Evolutionary conservation across 495 filamentous ascomycete species (phyloP), one percentile per base, ranked within the genome.

Genomic region (Glonium stellatum): DNA sequence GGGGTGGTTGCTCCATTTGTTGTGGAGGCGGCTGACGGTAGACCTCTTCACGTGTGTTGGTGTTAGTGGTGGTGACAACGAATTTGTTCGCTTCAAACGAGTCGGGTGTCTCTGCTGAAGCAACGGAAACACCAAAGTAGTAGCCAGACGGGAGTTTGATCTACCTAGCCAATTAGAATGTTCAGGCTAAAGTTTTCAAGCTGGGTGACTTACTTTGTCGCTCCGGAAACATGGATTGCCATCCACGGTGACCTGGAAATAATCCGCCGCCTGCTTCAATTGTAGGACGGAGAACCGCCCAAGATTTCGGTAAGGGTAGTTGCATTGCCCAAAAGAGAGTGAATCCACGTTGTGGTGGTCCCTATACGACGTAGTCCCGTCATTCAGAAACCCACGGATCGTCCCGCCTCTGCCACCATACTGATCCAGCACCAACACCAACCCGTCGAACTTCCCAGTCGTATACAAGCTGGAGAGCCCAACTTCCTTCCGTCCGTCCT

Each of bases 1-100:
- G 72, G 23, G 61, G 54, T 35, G 52, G 64, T 66, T 69, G 69
- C 57, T 74, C 65, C 63, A 70, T 70, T 48, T 75, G 69, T 58
- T 74, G 71, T 54, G 72, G 66, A 47, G 67, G 55, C 57, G 65
- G 63, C 68, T 55, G 50, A 31, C 53, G n/a, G 46, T 55, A 42
- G 13, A 53, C 47, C 25, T 71, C 65, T 22, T 74, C 44, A 44
- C 64, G 54, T 3, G 70, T 65, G 34, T 61, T 67, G 18, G 69
- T 57, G 48, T 65, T 63, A 53, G 70, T 62, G 55, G 64, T 69
- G 13, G 65, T 79, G 37, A 92, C 78, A 39, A 88, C 75, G 67
- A 97, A 82, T 66, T 92, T 95, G 78, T 90, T 92, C 61, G 93
- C 72, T 73, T 98, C 93, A 70, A 96, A 96, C 27, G 90, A 95